phyloP scores from a whole-genome alignment of 148 eudicot genomes.

The Rhododendron henanense region DNA sequence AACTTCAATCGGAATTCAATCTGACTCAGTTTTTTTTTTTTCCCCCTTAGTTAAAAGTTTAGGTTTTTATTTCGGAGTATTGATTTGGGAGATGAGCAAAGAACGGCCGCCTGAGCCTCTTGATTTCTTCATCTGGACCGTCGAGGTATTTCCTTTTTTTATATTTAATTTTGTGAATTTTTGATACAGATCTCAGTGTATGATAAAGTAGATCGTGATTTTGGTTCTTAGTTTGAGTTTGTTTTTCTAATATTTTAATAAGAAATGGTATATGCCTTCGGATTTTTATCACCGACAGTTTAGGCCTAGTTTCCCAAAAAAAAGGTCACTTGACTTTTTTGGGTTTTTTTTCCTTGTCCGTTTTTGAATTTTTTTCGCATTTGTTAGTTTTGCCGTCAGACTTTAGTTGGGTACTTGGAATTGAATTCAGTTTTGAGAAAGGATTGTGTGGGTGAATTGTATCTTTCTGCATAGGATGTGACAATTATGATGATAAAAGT shows the following conservation, averaged over 20 bases:
- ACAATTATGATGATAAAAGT: not conserved
- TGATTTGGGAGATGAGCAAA: conserved; percentile 54
- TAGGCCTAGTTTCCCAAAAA: no score
- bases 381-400: not conserved
- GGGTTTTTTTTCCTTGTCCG: not conserved
- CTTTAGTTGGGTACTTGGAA: not conserved
- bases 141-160: conserved; percentile 42
- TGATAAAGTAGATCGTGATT: conserved; percentile 2
- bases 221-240: not conserved
- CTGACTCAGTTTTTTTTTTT: not conserved
- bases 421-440: not conserved
- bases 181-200: not conserved
- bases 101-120: conserved; percentile 74
- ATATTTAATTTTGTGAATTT: not conserved
- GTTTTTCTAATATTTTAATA: not conserved
- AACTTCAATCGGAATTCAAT: not conserved
- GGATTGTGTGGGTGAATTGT: not conserved
- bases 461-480: not conserved
- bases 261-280: not conserved
- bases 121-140: conserved; percentile 90
- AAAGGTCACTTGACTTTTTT: not conserved
- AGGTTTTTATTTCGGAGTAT: not conserved
- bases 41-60: no score
- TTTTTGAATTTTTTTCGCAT: not conserved
- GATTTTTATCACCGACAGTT: not conserved